Conservation (phyloP, 2,329 filamentous ascomycete species). For the Xylaria sp. region DNA sequence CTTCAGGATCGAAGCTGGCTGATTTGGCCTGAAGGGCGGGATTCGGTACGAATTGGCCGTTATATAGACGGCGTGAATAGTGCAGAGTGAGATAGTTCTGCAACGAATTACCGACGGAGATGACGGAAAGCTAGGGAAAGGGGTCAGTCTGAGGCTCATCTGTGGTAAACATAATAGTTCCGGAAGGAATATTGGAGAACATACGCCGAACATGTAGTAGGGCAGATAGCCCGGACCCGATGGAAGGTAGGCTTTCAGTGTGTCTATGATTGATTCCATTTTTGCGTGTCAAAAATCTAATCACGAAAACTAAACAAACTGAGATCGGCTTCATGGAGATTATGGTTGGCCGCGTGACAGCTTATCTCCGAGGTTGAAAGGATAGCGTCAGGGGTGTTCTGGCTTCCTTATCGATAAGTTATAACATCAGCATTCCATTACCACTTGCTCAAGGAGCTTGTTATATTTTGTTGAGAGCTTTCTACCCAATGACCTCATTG, state of each 20-base stretch:
- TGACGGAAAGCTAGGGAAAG: slow-evolving; percentile 74
- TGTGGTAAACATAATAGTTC: too few relatives aligned
- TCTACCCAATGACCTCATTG: slow-evolving; percentile 32
- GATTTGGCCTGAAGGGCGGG: slow-evolving; percentile 55
- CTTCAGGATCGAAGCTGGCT: slow-evolving; percentile 60
- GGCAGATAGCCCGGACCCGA: slow-evolving; percentile 65
- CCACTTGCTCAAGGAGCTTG: neutral
- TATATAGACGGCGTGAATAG: slow-evolving; percentile 90
- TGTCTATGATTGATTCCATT: slow-evolving; percentile 55
- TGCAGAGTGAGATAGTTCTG: slow-evolving; percentile 84
- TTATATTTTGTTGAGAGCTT: slow-evolving; percentile 12
- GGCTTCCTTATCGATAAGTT: slow-evolving; percentile 19
- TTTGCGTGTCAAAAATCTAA: neutral
- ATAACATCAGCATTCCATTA: neutral
- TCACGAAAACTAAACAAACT: neutral
- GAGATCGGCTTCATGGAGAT: neutral
- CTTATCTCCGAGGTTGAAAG: neutral
- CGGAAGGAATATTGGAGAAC: slow-evolving; percentile 36
- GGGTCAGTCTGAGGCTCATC: slow-evolving; percentile 15
- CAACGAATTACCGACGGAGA: slow-evolving; percentile 85
- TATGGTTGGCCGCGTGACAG: neutral
- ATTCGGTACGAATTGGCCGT: slow-evolving; percentile 69
- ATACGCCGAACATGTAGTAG: slow-evolving; percentile 68
- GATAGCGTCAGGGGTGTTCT: neutral
- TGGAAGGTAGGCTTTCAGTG: slow-evolving; percentile 57